These are phyloP conservation scores for Noccaea caerulescens DNA, from an alignment of 345 rosid genomes.

Conservation along the genomic window DNA sequence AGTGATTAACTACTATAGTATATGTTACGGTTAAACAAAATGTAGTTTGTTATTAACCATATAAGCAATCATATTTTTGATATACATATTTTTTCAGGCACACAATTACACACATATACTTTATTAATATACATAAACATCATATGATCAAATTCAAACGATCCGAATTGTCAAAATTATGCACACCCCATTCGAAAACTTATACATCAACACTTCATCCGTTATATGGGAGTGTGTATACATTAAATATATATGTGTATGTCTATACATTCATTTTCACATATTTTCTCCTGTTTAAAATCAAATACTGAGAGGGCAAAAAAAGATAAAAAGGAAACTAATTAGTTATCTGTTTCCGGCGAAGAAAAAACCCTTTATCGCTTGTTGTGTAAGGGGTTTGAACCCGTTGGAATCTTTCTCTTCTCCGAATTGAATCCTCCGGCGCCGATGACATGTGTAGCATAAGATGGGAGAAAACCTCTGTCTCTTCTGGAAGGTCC, in stretches of 20 bases:
- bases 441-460: constrained; percentile 20
- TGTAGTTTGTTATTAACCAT: constrained; percentile 14
- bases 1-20: too few relatives aligned
- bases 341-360: constrained; percentile 4
- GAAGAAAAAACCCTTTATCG: neutral
- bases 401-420: constrained; percentile 41
- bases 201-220: neutral
- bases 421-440: constrained; percentile 29
- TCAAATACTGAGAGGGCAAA: neutral
- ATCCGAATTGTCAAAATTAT: constrained; percentile 1
- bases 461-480: constrained; percentile 11
- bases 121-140: neutral
- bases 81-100: neutral
- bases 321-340: neutral
- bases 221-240: constrained; percentile 2
- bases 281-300: neutral
- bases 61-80: constrained; percentile 1
- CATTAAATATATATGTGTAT: neutral
- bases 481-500: constrained; percentile 32
- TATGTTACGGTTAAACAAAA: neutral
- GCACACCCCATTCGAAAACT: neutral
- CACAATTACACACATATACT: neutral
- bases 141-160: neutral
- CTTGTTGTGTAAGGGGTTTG: constrained; percentile 44
- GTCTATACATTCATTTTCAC: constrained; percentile 1